Conservation (phyloP, 164 flowering plant genomes). For the Litsea cubeba region DNA sequence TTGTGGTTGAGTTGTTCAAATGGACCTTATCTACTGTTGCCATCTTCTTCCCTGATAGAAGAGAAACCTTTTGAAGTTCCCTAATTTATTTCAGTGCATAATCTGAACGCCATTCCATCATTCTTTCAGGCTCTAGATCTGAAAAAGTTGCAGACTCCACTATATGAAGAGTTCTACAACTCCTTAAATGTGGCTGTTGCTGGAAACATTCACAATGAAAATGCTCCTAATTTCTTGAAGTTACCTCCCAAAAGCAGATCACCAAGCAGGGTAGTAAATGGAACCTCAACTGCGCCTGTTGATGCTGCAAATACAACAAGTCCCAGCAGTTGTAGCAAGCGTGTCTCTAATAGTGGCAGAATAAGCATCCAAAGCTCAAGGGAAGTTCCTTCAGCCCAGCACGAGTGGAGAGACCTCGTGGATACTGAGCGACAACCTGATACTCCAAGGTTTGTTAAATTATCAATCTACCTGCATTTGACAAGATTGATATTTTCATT, state of each 20-base stretch:
- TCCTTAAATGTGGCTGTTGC: constrained; percentile 39
- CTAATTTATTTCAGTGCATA: too few species aligned
- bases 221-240: constrained; percentile 23
- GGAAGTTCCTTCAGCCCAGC: constrained; percentile 33
- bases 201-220: constrained; percentile 25
- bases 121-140: constrained; percentile 51
- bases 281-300: constrained; percentile 31
- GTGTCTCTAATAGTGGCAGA: constrained; percentile 29
- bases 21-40: too few species aligned
- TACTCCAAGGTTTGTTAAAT: constrained; percentile 38
- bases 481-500: too few species aligned
- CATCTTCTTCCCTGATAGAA: too few species aligned
- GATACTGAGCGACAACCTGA: constrained; percentile 34
- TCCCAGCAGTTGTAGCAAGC: constrained; percentile 34
- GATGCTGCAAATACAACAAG: constrained; percentile 30
- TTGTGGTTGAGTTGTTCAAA: too few species aligned
- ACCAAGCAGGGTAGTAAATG: constrained; percentile 30
- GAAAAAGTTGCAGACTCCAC: constrained; percentile 62
- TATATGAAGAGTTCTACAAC: constrained; percentile 50
- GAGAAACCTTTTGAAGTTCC: too few species aligned
- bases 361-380: constrained; percentile 20
- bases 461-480: too few species aligned
- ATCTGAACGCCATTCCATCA: too few species aligned
- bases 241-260: constrained; percentile 62
- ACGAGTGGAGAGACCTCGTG: constrained; percentile 15